A percentile compares a stretch with the other conserved stretches of the same genome.
phyloP scores from a whole-genome alignment of 1,284 basidiomycete genomes.

The Irpex sp. region DNA sequence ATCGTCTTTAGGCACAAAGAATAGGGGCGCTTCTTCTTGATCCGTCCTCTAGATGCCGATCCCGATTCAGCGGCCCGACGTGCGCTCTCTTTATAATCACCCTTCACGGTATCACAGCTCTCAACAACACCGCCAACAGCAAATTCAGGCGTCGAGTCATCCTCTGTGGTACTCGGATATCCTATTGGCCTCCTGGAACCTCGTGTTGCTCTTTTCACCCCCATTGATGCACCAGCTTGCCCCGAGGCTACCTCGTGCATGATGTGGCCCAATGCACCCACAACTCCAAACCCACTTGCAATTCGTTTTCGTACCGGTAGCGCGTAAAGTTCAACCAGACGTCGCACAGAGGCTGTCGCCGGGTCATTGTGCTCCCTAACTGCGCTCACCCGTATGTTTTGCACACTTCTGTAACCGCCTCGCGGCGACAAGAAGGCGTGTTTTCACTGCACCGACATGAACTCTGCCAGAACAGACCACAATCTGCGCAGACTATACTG shows the following conservation, averaged over 20 bases:
- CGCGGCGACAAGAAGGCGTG: not conserved
- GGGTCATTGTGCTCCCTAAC: not conserved
- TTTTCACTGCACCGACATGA: not conserved
- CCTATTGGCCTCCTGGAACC: not conserved
- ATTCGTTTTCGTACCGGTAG: not conserved
- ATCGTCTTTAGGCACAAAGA: not conserved
- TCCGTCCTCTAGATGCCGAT: not conserved
- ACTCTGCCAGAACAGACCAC: not conserved
- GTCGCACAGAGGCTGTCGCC: not conserved
- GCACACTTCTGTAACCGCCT: not conserved
- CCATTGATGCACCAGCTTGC: slow-evolving; percentile 5
- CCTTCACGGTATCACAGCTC: not conserved
- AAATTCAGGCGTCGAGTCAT: not conserved
- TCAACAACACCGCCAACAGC: not conserved
- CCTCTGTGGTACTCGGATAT: not conserved
- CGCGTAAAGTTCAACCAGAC: not conserved
- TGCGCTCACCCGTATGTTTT: not conserved
- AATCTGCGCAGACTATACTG: not conserved
- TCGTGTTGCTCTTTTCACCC: not conserved
- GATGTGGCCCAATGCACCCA: not conserved
- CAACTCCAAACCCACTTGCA: not conserved
- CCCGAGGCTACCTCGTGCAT: not conserved
- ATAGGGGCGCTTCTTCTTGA: not conserved
- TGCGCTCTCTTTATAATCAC: not conserved
- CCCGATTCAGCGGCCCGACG: not conserved